Conservation (phyloP, 441 rosid genomes). For the Eutrema salsugineum region DNA sequence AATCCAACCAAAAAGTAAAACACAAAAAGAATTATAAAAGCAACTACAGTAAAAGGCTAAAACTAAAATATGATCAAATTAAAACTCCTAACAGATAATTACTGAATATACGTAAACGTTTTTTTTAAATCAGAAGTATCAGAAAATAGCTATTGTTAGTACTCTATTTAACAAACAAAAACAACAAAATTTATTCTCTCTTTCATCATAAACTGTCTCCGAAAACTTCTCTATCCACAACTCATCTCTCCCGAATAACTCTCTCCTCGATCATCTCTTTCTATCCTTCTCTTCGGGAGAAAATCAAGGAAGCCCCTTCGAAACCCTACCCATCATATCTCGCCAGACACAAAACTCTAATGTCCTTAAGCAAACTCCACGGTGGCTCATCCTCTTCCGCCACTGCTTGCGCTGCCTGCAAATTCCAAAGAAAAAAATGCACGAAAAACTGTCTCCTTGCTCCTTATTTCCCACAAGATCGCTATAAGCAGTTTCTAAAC, state of each 20-base stretch:
- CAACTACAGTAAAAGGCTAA: background rate
- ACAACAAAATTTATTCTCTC: background rate
- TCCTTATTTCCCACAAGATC: constrained; percentile 23
- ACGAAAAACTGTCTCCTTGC: constrained; percentile 20
- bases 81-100: background rate
- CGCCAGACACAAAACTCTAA: background rate
- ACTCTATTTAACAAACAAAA: background rate
- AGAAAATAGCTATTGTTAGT: background rate
- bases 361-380: background rate
- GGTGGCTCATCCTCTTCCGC: constrained; percentile 11
- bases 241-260: background rate
- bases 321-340: background rate
- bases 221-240: constrained; percentile 15
- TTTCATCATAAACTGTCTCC: background rate
- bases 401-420: constrained; percentile 39
- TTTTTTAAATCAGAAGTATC: background rate
- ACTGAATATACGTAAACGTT: background rate
- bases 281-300: constrained; percentile 11
- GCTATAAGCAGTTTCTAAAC: constrained; percentile 1
- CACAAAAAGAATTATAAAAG: background rate
- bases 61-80: background rate
- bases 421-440: constrained; percentile 36
- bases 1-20: background rate
- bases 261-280: constrained; percentile 6
- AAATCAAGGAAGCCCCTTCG: background rate